Percentiles rank a stretch among this genome's conserved stretches.
phyloP scores from a whole-genome alignment of 1,139 yeast genomes.

The Suhomyces yuchorum region DNA sequence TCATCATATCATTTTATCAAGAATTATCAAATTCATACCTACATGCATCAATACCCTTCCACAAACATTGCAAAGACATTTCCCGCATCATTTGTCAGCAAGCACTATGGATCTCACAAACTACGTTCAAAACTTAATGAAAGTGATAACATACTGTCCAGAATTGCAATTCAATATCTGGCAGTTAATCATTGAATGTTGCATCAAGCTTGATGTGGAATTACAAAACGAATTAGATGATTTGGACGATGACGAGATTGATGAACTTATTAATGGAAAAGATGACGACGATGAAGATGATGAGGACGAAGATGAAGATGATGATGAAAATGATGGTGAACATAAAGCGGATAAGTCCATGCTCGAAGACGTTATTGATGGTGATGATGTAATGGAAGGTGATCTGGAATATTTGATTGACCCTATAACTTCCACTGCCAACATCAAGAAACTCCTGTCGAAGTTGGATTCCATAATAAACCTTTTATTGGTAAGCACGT shows the following conservation, averaged over 20 bases:
- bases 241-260: constrained; percentile 72
- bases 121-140: constrained; percentile 66
- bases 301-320: constrained; percentile 30
- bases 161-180: constrained; percentile 75
- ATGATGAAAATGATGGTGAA: constrained; percentile 25
- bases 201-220: constrained; percentile 91
- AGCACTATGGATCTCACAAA: constrained; percentile 54
- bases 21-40: constrained; percentile 73
- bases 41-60: constrained; percentile 74
- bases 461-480: constrained; percentile 73
- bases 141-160: constrained; percentile 64
- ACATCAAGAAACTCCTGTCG: constrained; percentile 56
- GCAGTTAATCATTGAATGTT: constrained; percentile 76
- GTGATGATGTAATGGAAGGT: constrained; percentile 33
- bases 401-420: constrained; percentile 44
- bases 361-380: constrained; percentile 22
- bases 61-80: constrained; percentile 54
- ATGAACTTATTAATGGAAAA: constrained; percentile 58
- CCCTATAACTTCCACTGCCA: constrained; percentile 50
- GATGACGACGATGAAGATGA: constrained; percentile 43
- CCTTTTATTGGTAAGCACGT: constrained; percentile 54
- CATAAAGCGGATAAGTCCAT: constrained; percentile 21
- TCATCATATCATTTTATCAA: constrained; percentile 70
- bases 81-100: constrained; percentile 78
- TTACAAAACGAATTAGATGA: constrained; percentile 86